Evolutionary conservation across 1,284 basidiomycete species (phyloP), one percentile per base, ranked within the genome.

Genomic region (Tylopilus orsonianus): DNA sequence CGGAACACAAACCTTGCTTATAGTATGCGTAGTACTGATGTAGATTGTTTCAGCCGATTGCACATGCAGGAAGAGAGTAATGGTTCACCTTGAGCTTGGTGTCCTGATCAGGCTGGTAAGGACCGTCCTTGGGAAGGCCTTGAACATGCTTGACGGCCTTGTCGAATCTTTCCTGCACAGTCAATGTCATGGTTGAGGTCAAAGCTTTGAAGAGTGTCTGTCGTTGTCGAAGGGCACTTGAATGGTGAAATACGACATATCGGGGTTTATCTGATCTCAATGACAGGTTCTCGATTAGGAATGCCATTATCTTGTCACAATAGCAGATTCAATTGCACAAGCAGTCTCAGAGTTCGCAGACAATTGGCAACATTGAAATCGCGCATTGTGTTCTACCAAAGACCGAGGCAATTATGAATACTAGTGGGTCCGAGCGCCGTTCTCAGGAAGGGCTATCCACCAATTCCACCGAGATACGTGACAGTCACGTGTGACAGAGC

Each of bases 21-120:
- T 78, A 97, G 68, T 87, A 82, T 61, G 79, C 81, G 78, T 97
- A 97, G 77, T 96, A 96, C 93, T 96, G 48, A 37, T n/a, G 12
- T 37, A n/a, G 49, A 33, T 30, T n/a, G 41, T 26, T 32, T 46
- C 42, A 56, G 52, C 45, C 1, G 50, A 50, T 49, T 27, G 47
- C 27, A 42, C 13, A 41, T 49, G 56, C 42, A 22, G 10, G 39
- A 32, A 33, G 41, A 39, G 42, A 27, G 44, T 32, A 14, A 41
- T 38, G 16, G 70, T 83, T 64, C 65, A 87, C 93, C 62, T 74
- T 78, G 60, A 97, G 85, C 75, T 93, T 81, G 53, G 90, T 85
- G 23, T 89, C 85, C 60, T 80, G 74, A 24, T 75, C 63, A 13
- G 91, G 90, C 75, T 92, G 76, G 68, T 93, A 78, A 24, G 86